These are phyloP conservation scores for Cucurbita argyrosperma DNA, from an alignment of 306 rosid species.

Conservation along the genomic window DNA sequence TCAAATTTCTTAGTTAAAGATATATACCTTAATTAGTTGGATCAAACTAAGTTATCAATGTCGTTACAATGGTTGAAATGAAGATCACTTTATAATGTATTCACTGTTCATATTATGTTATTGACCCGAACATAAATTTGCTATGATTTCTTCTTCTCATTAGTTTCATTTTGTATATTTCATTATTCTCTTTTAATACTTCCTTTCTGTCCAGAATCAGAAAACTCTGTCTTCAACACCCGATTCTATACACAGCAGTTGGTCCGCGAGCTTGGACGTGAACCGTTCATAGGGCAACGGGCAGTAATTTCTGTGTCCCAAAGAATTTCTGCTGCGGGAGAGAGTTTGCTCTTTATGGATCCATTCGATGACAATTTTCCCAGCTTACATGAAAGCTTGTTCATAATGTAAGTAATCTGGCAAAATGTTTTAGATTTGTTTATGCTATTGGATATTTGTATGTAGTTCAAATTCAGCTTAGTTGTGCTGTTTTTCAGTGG, in stretches of 20 bases:
- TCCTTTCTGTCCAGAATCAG: slow-evolving; percentile 29
- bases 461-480: not conserved
- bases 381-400: slow-evolving; percentile 51
- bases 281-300: slow-evolving; percentile 57
- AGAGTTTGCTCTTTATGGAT: slow-evolving; percentile 70
- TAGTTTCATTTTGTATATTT: not conserved
- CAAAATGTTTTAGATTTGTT: not conserved
- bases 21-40: no score
- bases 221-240: slow-evolving; percentile 14
- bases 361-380: slow-evolving; percentile 73
- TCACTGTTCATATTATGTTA: not conserved
- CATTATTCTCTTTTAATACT: slow-evolving; percentile 7
- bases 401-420: slow-evolving; percentile 50
- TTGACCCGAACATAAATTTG: not conserved
- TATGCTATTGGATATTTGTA: not conserved
- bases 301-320: slow-evolving; percentile 55
- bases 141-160: not conserved
- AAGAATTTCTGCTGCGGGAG: slow-evolving; percentile 52
- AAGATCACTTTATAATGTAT: not conserved
- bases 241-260: slow-evolving; percentile 53
- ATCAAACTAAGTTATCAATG: no score
- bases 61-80: not conserved
- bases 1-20: no score
- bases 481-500: not conserved
- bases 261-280: slow-evolving; percentile 66